Evolutionary conservation across 1,284 basidiomycete genomes (phyloP).

Genomic region (Cryptococcus neoformans): DNA sequence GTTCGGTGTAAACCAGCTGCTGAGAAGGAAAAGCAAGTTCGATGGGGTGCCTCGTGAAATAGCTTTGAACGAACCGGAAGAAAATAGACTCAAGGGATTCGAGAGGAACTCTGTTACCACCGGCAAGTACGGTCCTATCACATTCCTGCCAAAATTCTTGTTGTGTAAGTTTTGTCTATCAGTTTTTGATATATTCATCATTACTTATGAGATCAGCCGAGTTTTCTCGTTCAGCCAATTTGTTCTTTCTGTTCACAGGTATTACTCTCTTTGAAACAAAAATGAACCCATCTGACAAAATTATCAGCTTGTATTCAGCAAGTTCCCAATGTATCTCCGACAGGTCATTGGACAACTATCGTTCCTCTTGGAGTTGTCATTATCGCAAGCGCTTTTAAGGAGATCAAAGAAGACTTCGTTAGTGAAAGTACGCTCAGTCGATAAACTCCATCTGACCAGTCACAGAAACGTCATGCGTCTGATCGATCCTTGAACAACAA

Average conservation of each 20-base stretch:
- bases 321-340: constrained; percentile 96
- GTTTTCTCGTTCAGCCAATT: constrained; percentile 85
- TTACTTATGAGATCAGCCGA: constrained; percentile 24
- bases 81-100: constrained; percentile 58
- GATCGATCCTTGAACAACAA: constrained; percentile 90
- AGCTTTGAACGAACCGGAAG: constrained; percentile 64
- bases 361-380: constrained; percentile 85
- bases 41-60: constrained; percentile 53
- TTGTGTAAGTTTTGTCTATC: constrained; percentile 59
- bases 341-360: constrained; percentile 94
- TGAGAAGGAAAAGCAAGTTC: constrained; percentile 43
- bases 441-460: not conserved
- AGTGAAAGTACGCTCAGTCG: constrained; percentile 16
- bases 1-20: constrained; percentile 37
- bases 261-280: not conserved
- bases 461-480: constrained; percentile 84
- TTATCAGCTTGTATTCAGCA: constrained; percentile 84
- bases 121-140: constrained; percentile 88
- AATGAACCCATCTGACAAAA: not conserved
- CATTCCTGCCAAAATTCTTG: constrained; percentile 92
- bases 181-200: not conserved
- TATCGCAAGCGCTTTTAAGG: constrained; percentile 94
- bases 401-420: constrained; percentile 85
- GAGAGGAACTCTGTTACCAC: constrained; percentile 85
- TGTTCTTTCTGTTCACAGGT: constrained; percentile 96